These are phyloP conservation scores for Lodderomyces metapsilosis DNA, from an alignment of 1,139 yeast species.

Conservation along the genomic window DNA sequence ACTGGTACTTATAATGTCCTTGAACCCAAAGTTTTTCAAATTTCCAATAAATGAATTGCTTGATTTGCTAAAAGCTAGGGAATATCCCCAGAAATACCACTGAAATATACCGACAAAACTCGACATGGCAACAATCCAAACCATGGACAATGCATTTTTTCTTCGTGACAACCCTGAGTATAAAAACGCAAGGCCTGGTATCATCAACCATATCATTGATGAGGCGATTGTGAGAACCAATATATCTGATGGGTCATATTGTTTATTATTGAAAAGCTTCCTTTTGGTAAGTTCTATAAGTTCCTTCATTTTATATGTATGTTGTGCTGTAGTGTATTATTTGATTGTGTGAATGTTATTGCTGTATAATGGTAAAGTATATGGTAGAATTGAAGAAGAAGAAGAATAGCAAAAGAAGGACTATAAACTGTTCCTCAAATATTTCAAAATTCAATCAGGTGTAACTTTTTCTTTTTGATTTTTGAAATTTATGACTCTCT, in stretches of 20 bases:
- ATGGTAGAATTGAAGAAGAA: no score
- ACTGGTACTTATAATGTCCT: constrained; percentile 55
- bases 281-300: constrained; percentile 22
- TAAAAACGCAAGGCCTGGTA: constrained; percentile 90
- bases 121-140: constrained; percentile 78
- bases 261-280: constrained; percentile 35
- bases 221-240: constrained; percentile 55
- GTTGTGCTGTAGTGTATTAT: no score
- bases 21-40: constrained; percentile 76
- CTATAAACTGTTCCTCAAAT: no score
- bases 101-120: constrained; percentile 80
- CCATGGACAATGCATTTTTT: constrained; percentile 84
- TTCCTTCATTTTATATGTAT: constrained; percentile 5
- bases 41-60: constrained; percentile 84
- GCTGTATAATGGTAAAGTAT: no score
- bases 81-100: constrained; percentile 99
- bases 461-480: no score
- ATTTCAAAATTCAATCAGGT: no score
- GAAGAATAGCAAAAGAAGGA: no score
- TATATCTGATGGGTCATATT: constrained; percentile 44
- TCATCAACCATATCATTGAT: constrained; percentile 84
- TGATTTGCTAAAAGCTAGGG: constrained; percentile 74
- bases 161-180: constrained; percentile 93
- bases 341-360: no score
- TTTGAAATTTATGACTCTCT: no score